phyloP scores from a whole-genome alignment of 306 rosid species.

The Purshia tridentata region DNA sequence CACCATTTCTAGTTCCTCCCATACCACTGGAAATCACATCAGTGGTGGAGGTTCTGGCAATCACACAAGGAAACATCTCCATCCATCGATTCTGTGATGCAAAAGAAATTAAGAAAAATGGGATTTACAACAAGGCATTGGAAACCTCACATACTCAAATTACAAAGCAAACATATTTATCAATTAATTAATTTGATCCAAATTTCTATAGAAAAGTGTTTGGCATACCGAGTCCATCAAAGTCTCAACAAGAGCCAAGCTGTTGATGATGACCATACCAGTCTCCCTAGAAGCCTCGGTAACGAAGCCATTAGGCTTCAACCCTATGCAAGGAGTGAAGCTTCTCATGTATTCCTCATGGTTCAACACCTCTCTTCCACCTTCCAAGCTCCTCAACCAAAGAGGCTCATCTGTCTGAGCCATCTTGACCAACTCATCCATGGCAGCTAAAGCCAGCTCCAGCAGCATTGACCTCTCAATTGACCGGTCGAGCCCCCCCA shows the following conservation, averaged over 20 bases:
- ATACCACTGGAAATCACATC: constrained; percentile 82
- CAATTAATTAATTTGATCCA: neutral
- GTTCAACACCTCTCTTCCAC: constrained; percentile 74
- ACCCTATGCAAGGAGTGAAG: constrained; percentile 76
- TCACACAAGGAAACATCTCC: constrained; percentile 85
- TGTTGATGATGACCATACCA: constrained; percentile 86
- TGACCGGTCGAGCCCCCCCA: constrained; percentile 48
- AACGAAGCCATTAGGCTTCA: constrained; percentile 79
- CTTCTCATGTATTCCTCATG: constrained; percentile 70
- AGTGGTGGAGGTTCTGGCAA: constrained; percentile 71
- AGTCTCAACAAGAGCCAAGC: constrained; percentile 85
- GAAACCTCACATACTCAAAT: neutral
- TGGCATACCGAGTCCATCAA: constrained; percentile 77
- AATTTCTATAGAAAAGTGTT: neutral
- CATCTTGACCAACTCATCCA: constrained; percentile 92
- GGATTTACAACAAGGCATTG: neutral
- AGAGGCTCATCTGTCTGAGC: constrained; percentile 82
- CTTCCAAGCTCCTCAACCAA: constrained; percentile 74
- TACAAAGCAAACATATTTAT: neutral
- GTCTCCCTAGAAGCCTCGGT: constrained; percentile 80
- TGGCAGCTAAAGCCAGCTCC: constrained; percentile 90
- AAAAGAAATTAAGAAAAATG: neutral
- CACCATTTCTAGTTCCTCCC: constrained; percentile 87
- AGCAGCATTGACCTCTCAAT: constrained; percentile 79
- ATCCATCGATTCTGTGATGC: constrained; percentile 75